Conservation (phyloP, 805 yeast genomes). For the Geotrichum ghanense region DNA sequence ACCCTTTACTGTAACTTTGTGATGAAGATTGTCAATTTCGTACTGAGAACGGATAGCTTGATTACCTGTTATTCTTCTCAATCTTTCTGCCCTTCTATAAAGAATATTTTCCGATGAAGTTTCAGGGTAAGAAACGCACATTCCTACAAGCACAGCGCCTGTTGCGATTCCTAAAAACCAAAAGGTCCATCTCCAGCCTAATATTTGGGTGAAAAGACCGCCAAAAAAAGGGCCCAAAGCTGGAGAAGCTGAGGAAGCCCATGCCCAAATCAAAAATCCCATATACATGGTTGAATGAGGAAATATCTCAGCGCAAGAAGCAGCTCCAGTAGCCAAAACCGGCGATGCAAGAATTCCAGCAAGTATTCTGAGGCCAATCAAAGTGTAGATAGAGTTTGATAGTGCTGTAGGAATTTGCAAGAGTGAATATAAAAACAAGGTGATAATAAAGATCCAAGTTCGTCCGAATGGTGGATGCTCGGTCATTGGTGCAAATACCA, state of each 20-base stretch:
- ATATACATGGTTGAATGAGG: conserved; percentile 30
- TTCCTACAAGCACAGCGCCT: conserved; percentile 25
- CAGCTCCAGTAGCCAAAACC: conserved; percentile 41
- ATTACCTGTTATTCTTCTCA: conserved; percentile 43
- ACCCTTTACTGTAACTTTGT: conserved; percentile 55
- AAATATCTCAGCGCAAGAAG: conserved; percentile 36
- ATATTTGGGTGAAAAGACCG: conserved; percentile 50
- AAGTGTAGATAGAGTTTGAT: conserved; percentile 36
- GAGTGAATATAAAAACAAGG: conserved; percentile 35
- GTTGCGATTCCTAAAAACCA: conserved; percentile 21
- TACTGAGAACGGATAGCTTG: conserved; percentile 24
- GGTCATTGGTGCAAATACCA: conserved; percentile 46
- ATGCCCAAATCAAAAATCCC: conserved; percentile 36
- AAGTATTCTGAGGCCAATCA: conserved; percentile 32
- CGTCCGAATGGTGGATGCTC: conserved; percentile 45
- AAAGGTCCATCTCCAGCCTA: conserved; percentile 41
- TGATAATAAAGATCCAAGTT: conserved; percentile 36
- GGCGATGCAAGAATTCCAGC: conserved; percentile 41
- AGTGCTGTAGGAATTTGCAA: conserved; percentile 27
- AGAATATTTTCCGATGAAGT: conserved; percentile 36
- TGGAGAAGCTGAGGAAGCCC: conserved; percentile 38
- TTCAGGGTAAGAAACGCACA: conserved; percentile 38
- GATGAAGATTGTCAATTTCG: conserved; percentile 21
- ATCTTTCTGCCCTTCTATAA: conserved; percentile 36
- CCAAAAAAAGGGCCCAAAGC: conserved; percentile 40